phyloP scores from a whole-genome alignment of 345 rosid genomes.

The Fremontodendron californicum region DNA sequence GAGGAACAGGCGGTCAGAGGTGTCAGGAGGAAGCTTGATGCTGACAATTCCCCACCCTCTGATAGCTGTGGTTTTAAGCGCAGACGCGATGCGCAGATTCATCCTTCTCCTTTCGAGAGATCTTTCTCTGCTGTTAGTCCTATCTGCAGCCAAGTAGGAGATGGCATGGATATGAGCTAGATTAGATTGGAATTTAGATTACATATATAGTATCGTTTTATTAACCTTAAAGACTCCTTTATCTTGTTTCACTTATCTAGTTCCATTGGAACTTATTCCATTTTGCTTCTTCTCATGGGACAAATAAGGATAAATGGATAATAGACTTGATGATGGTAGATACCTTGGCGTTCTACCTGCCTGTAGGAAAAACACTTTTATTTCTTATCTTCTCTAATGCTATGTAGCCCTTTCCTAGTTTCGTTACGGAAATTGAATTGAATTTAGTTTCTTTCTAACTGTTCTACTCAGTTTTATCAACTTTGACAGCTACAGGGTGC shows the following conservation, averaged over 20 bases:
- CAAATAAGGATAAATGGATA: constrained; percentile 43
- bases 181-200: constrained; percentile 17
- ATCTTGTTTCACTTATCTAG: constrained; percentile 19
- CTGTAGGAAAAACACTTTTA: constrained; percentile 43
- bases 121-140: constrained; percentile 84
- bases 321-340: constrained; percentile 40
- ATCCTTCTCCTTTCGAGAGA: constrained; percentile 92
- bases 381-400: constrained; percentile 39
- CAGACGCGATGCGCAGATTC: constrained; percentile 65
- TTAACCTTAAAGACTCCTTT: constrained; percentile 24
- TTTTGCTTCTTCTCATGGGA: constrained; percentile 29
- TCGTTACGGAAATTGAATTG: constrained; percentile 16
- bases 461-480: background rate
- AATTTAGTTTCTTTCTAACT: constrained; percentile 21
- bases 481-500: constrained; percentile 9
- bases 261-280: constrained; percentile 27
- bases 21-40: constrained; percentile 91
- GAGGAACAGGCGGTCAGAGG: constrained; percentile 97
- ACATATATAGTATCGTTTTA: constrained; percentile 1
- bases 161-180: constrained; percentile 95
- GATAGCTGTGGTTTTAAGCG: constrained; percentile 84
- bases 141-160: constrained; percentile 91
- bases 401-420: constrained; percentile 33
- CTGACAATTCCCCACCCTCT: constrained; percentile 54
- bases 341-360: constrained; percentile 37